Base-by-base conservation (phyloP, 371 early-diverging fungal genomes). In the Batrachochytrium dendrobatidis region DNA sequence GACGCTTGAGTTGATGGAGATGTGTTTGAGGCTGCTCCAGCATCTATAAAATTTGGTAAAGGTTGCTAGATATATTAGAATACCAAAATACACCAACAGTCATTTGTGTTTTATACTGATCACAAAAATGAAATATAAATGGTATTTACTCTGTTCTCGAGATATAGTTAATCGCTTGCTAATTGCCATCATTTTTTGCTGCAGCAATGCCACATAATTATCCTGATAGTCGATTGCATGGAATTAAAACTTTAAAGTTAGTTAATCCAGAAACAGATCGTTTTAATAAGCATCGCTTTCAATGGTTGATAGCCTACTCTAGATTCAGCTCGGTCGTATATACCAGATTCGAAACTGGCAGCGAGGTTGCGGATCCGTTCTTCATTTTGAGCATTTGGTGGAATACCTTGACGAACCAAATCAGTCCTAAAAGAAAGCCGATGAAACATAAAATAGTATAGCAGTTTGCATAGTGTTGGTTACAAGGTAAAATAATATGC, bases 331-430 rank as follows among this genome's bases (percentile, higher is more conserved):
- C 15, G 12, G 15, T 39, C 15, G 39, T 39, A 39, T 12, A 39
- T 39, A 12, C n/a, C n/a, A n/a, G 39, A 39, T n/a, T 39, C 39
- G 39, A 39, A 39, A n/a, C 39, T n/a, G n/a, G 39, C 39, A 39
- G 39, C 39, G 15, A 39, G n/a, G 39, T 39, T n/a, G 39, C n/a
- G 12, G 39, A 39, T 39, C 39, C 39, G 12, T 39, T 39, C 39
- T 39, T 39, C 39, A 15, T 12, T 12, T 15, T 39, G 39, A n/a
- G 39, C n/a, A 39, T 39, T 39, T n/a, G 39, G 39, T n/a, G 39
- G 39, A 12, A 39, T n/a, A 15, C 39, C 39, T n/a, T 15, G 12
- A 39, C 39, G 39, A 39, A 39, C 39, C 15, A 39, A 12, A 15
- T 39, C 39, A n/a, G n/a, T 39, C 15, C 39, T 39, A n/a, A n/a